Evolutionary conservation across 768 basidiomycete genomes (phyloP), one percentile per base, ranked within the genome.

Genomic region (Porpolomopsis calyptriformis): DNA sequence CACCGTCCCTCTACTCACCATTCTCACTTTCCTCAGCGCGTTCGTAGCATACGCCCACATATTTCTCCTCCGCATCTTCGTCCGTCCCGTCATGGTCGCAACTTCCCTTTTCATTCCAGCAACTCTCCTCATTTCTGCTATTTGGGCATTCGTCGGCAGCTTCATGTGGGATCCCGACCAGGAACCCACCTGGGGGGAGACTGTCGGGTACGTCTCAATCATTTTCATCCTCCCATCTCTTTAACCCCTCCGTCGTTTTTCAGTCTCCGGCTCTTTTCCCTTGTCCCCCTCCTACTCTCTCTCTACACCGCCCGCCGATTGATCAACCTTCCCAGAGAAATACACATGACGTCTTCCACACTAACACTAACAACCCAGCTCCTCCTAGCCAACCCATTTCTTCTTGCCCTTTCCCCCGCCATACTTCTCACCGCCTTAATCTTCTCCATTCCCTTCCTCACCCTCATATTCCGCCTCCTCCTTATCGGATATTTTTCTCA

Each of bases 71-170:
- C 78, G 81, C 48, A 71, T 87, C 49, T 90, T 91, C 54, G 84
- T 88, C 47, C 77, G 81, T 47, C 90, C 91, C 14, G 84, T 89
- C 41, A 80, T 94, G 69, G 64, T 89, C 29, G 73, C 72, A 19
- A 88, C 85, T 0, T 79, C 80, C 14, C 68, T 90, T 22, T 83
- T 84, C 55, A 77, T 86, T 40, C 86, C 88, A 33, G 73, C 74
- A 22, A 80, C 81, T 0, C 66, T 90, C 49, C 72, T 85, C 55
- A 68, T 86, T 40, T 86, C 82, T 34, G 77, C 85, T 5, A 53
- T 87, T 20, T 87, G 86, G 77, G 85, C 86, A 1, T 89, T 90
- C 60, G 68, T 81, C 11, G 86, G 85, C 24, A 85, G 83, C 57
- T 88, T 88, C 53, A 72, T 72, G 71, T 72, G 71, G 70, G 71